These are phyloP conservation scores for Mycena venus DNA, from an alignment of 768 basidiomycete species.

Conservation along the genomic window DNA sequence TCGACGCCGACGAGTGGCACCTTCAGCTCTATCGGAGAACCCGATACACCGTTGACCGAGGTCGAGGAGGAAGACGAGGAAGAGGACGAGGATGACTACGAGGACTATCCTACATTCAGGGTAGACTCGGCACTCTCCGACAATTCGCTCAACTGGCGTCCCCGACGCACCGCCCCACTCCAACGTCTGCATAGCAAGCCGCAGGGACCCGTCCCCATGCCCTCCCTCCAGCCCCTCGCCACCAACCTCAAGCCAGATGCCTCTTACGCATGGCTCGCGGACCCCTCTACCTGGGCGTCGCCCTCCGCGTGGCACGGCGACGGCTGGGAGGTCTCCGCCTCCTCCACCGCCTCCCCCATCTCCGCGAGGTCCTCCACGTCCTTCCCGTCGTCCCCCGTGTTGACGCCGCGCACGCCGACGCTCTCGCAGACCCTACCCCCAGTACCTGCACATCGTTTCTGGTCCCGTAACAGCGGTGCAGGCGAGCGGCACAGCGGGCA, in stretches of 20 bases:
- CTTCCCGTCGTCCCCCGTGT: not conserved
- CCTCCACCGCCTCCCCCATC: slow-evolving; percentile 8
- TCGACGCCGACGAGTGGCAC: slow-evolving; percentile 28
- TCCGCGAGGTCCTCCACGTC: slow-evolving; percentile 3
- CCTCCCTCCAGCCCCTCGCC: slow-evolving; percentile 5
- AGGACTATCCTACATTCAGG: slow-evolving; percentile 25
- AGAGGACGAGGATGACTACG: slow-evolving; percentile 24
- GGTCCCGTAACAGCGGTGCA: slow-evolving; percentile 20
- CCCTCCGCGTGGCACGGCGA: slow-evolving; percentile 31
- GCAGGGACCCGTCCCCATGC: not conserved
- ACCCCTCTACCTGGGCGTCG: slow-evolving; percentile 28
- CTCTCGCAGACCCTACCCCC: not conserved
- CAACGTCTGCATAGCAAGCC: not conserved
- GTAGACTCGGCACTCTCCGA: slow-evolving; percentile 3
- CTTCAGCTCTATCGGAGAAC: slow-evolving; percentile 14
- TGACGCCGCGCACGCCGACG: not conserved
- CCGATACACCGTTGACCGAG: slow-evolving; percentile 31
- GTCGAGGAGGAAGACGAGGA: slow-evolving; percentile 29
- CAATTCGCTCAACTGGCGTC: not conserved
- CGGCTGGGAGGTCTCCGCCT: slow-evolving; percentile 32
- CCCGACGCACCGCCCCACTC: not conserved
- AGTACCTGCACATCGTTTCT: slow-evolving; percentile 20
- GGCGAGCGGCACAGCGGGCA: not conserved
- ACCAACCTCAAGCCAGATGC: slow-evolving; percentile 19
- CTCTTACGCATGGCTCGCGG: slow-evolving; percentile 29